Evolutionary conservation across 768 basidiomycete species (phyloP).

Genomic region (Pleurotus tuber-regium): DNA sequence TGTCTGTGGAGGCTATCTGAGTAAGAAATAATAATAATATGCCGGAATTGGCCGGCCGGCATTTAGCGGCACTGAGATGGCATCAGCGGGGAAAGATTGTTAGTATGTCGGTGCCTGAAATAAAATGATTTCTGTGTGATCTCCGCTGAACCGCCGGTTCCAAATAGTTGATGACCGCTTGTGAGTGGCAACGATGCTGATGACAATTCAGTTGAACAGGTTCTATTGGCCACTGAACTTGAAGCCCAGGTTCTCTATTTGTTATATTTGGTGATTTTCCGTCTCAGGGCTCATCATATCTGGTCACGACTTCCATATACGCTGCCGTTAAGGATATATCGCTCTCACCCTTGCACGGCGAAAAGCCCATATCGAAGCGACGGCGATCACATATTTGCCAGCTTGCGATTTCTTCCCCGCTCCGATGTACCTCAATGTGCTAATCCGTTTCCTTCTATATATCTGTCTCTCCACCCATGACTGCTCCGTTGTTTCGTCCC

Average conservation of each 20-base stretch:
- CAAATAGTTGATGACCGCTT: not conserved
- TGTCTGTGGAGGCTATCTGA: too few relatives aligned
- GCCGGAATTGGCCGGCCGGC: not conserved
- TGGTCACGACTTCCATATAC: conserved; percentile 3
- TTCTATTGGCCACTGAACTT: too few relatives aligned
- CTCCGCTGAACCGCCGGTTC: too few relatives aligned
- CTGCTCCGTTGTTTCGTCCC: conserved; percentile 8
- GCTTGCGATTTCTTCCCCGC: conserved; percentile 3
- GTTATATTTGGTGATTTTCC: not conserved
- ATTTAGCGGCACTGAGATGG: not conserved
- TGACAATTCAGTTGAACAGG: not conserved
- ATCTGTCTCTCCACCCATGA: conserved; percentile 9
- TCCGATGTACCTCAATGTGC: conserved; percentile 8
- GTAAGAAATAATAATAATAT: not conserved
- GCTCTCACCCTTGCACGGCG: conserved; percentile 1
- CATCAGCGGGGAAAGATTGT: not conserved
- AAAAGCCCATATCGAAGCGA: conserved; percentile 1
- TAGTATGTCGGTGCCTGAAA: conserved; percentile 8
- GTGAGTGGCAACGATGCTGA: not conserved
- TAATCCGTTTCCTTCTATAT: conserved; percentile 17
- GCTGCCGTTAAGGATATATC: not conserved
- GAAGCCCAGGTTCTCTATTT: too few relatives aligned
- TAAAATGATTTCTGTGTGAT: too few relatives aligned
- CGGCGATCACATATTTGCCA: conserved; percentile 5
- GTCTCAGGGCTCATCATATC: not conserved